Conservation (phyloP, 371 early-diverging fungal genomes). For the Blastocladiella emersonii region DNA sequence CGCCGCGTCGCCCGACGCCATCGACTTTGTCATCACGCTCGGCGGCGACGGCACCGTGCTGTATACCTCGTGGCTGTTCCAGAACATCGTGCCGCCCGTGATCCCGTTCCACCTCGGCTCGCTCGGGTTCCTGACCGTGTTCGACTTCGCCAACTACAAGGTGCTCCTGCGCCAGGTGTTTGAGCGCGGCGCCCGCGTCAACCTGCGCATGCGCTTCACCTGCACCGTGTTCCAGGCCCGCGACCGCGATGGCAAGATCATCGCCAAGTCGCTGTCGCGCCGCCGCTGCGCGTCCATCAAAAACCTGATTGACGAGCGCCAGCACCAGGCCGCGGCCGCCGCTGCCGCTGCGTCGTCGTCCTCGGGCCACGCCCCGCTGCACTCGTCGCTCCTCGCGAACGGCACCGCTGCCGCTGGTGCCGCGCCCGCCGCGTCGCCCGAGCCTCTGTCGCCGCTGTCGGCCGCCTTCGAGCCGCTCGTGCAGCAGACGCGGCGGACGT, state of each 20-base stretch:
- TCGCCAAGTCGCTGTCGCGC: not conserved
- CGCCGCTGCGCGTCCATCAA: not conserved
- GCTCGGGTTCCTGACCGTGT: constrained; percentile 80
- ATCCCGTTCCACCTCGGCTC: constrained; percentile 69
- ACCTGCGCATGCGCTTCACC: constrained; percentile 72
- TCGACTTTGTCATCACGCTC: constrained; percentile 66
- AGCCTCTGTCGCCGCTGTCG: not conserved
- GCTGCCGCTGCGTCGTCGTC: not conserved
- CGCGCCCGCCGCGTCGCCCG: not conserved
- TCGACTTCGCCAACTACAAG: constrained; percentile 50
- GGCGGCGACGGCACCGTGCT: constrained; percentile 77
- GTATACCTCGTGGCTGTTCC: constrained; percentile 78
- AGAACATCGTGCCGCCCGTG: constrained; percentile 68
- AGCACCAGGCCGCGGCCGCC: not conserved
- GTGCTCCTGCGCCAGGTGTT: constrained; percentile 41
- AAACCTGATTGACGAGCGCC: not conserved
- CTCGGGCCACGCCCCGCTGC: no score
- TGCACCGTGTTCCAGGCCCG: constrained; percentile 54
- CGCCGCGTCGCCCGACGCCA: constrained; percentile 41
- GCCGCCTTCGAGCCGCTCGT: not conserved
- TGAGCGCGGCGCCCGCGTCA: constrained; percentile 61
- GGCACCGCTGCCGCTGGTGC: no score
- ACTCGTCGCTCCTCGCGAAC: no score
- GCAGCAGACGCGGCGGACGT: not conserved
- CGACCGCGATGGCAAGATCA: not conserved